Evolutionary conservation across 106 monocot genomes (phyloP).

Genomic region (Dendrobium nobile): DNA sequence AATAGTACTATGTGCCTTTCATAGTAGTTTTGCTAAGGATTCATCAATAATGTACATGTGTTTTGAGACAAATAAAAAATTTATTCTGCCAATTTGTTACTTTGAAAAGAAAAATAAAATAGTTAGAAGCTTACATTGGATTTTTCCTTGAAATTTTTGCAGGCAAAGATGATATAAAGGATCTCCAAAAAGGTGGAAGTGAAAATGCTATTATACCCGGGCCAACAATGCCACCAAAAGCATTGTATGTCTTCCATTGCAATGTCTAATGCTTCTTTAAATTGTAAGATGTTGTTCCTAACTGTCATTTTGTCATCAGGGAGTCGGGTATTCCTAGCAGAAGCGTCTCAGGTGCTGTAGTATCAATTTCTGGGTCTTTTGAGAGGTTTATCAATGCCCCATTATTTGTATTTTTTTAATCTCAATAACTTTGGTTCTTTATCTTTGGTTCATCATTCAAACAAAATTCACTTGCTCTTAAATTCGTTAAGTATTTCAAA

Average conservation of each 20-base stretch:
- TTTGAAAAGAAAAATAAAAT: background rate
- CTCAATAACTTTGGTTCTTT: background rate
- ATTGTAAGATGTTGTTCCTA: background rate
- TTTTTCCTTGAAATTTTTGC: conserved; percentile 4
- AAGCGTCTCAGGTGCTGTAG: conserved; percentile 30
- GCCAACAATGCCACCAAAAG: conserved; percentile 51
- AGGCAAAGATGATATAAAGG: conserved; percentile 48
- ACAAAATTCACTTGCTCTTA: background rate
- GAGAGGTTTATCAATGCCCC: conserved; percentile 44
- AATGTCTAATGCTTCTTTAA: background rate
- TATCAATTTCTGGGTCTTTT: conserved; percentile 49
- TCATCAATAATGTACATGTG: no score
- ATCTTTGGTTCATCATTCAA: background rate
- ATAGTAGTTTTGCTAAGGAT: no score
- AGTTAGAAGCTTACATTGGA: background rate
- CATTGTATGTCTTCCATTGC: conserved; percentile 42
- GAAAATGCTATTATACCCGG: conserved; percentile 40
- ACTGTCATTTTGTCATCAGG: conserved; percentile 21
- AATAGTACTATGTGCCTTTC: no score
- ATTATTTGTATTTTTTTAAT: background rate
- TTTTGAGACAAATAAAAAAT: background rate
- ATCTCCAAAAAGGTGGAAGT: conserved; percentile 30
- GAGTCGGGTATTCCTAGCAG: conserved; percentile 35
- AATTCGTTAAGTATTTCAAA: background rate
- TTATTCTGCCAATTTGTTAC: background rate